Evolutionary conservation across 495 filamentous ascomycete genomes (phyloP).

Genomic region (Rhizodiscina lignyota): DNA sequence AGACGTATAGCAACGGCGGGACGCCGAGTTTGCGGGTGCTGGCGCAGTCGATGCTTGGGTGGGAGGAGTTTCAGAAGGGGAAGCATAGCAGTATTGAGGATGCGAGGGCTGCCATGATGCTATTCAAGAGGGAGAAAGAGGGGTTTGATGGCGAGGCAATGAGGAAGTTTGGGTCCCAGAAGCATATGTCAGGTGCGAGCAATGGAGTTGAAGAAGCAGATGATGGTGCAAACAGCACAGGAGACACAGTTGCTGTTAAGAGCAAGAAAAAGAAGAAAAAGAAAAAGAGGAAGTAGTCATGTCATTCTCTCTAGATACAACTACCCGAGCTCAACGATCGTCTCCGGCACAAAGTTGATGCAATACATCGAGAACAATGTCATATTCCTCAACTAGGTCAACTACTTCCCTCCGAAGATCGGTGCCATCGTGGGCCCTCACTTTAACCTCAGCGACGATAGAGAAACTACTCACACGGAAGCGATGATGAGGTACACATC

Average conservation of each 20-base stretch:
- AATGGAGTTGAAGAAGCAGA: not conserved
- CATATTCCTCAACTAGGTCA: no score
- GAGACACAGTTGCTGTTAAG: not conserved
- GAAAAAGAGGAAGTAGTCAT: no score
- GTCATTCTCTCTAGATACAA: no score
- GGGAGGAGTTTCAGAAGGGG: slow-evolving; percentile 36
- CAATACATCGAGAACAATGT: no score
- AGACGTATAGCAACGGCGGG: slow-evolving; percentile 48
- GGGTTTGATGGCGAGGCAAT: slow-evolving; percentile 49
- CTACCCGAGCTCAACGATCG: no score
- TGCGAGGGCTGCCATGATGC: slow-evolving; percentile 71
- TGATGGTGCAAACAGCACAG: not conserved
- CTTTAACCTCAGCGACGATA: no score
- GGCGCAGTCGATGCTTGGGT: slow-evolving; percentile 57
- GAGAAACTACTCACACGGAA: no score
- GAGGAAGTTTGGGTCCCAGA: not conserved
- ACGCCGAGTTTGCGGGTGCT: slow-evolving; percentile 64
- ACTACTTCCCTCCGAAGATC: no score
- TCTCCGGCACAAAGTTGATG: no score
- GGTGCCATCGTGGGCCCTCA: no score
- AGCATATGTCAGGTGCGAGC: not conserved
- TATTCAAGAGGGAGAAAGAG: slow-evolving; percentile 66
- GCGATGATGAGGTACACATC: no score
- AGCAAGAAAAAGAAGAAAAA: no score
- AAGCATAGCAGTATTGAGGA: slow-evolving; percentile 70